A percentile compares a stretch with the other conserved stretches of the same genome.
These are phyloP conservation scores for Phytophthora litchii DNA, from an alignment of 352 stramenopile species.

Conservation along the genomic window DNA sequence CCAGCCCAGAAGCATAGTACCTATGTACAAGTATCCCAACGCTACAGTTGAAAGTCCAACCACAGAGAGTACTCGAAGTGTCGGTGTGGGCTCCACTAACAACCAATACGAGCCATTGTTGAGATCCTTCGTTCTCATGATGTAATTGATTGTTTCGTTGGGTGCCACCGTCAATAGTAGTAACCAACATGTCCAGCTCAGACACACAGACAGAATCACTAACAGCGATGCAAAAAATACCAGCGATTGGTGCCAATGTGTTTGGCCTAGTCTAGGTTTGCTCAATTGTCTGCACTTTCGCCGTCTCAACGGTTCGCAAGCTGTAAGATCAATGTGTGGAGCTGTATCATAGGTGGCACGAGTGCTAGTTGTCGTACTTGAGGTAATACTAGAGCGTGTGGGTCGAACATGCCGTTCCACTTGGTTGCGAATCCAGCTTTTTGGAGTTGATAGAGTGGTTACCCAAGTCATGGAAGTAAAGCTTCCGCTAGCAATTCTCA, in stretches of 20 bases:
- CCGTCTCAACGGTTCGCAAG: constrained; percentile 7
- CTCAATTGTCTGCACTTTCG: constrained; percentile 14
- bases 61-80: constrained; percentile 24
- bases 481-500: too few species aligned
- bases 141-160: constrained; percentile 40
- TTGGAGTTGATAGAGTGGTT: background rate
- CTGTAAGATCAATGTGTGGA: constrained; percentile 11
- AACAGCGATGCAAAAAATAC: constrained; percentile 11
- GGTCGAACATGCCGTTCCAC: constrained; percentile 13
- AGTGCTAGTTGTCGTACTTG: constrained; percentile 9
- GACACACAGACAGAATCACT: constrained; percentile 16
- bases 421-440: constrained; percentile 22
- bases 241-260: constrained; percentile 22
- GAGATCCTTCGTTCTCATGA: constrained; percentile 38
- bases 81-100: constrained; percentile 29
- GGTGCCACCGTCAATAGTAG: constrained; percentile 35
- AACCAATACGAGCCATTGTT: constrained; percentile 50
- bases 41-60: constrained; percentile 24
- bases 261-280: background rate
- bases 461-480: too few species aligned
- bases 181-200: constrained; percentile 40
- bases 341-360: background rate
- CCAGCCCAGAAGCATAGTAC: constrained; percentile 10
- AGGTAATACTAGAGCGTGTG: background rate
- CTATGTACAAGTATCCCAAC: constrained; percentile 32